Percentiles rank a stretch among this genome's conserved stretches.
Conservation (phyloP, 495 filamentous ascomycete genomes). For the Penicillium subrubescens region DNA sequence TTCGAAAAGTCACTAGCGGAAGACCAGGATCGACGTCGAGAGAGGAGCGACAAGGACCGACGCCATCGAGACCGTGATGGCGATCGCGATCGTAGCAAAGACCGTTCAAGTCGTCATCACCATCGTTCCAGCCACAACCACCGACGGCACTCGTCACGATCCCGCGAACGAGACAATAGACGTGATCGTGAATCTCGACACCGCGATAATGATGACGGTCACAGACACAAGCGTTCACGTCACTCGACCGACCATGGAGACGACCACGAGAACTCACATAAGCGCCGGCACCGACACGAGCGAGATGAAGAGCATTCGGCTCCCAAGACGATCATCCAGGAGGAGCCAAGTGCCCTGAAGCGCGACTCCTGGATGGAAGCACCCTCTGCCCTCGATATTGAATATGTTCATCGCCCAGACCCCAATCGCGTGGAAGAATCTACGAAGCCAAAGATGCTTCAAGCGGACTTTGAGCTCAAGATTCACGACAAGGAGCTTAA, state of each 20-base stretch:
- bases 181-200: conserved; percentile 38
- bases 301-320: conserved; percentile 26
- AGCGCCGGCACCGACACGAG: conserved; percentile 38
- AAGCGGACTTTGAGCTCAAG: conserved; percentile 70
- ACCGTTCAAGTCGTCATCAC: conserved; percentile 40
- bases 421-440: conserved; percentile 43
- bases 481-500: conserved; percentile 85
- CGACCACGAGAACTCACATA: conserved; percentile 38
- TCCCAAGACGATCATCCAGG: conserved; percentile 32
- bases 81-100: conserved; percentile 40
- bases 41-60: conserved; percentile 39
- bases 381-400: conserved; percentile 77
- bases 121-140: conserved; percentile 44
- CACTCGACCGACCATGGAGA: conserved; percentile 48
- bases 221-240: conserved; percentile 58
- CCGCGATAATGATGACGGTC: conserved; percentile 47
- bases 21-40: conserved; percentile 38
- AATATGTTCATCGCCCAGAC: conserved; percentile 74
- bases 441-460: conserved; percentile 51
- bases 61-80: conserved; percentile 42
- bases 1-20: conserved; percentile 55
- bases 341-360: conserved; percentile 47
- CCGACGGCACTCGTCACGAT: conserved; percentile 50
- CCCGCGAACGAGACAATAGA: conserved; percentile 37
- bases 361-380: conserved; percentile 96